Percentiles rank a stretch among this genome's conserved stretches.
Conservation (phyloP, 1,139 yeast genomes). For the Geotrichum citri-aurantii region DNA sequence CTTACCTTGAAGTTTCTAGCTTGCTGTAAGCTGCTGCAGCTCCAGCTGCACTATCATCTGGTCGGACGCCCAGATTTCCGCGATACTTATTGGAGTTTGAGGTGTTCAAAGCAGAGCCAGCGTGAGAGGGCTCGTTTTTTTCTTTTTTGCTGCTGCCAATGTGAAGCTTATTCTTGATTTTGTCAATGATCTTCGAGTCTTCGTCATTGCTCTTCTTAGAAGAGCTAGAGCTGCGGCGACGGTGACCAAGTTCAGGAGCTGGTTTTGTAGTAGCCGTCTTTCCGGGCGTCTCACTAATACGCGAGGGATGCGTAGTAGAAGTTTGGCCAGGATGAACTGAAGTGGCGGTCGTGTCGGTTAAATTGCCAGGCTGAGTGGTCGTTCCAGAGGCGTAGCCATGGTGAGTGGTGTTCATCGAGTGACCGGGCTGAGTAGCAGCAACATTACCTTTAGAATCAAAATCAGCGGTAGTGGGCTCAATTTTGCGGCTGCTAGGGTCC, state of each 20-base stretch:
- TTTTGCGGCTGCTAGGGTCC: conserved; percentile 9
- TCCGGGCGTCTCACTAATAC: not conserved
- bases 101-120: conserved; percentile 9
- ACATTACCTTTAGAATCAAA: not conserved
- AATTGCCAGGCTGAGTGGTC: not conserved
- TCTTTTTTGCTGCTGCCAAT: conserved; percentile 10
- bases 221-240: not conserved
- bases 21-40: conserved; percentile 13
- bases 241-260: not conserved
- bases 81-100: not conserved
- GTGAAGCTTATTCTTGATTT: conserved; percentile 18
- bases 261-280: not conserved
- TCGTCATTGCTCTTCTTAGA: not conserved
- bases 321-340: conserved; percentile 3
- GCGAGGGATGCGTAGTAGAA: not conserved
- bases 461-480: not conserved
- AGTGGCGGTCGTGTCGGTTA: conserved; percentile 7
- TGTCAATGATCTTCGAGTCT: conserved; percentile 9
- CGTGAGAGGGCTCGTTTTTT: not conserved
- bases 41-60: conserved; percentile 16
- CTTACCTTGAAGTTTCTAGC: conserved; percentile 9
- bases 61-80: conserved; percentile 4
- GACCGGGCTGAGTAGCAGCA: not conserved
- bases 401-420: not conserved
- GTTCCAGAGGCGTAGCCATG: no score